Evolutionary conservation across 176 grass and related monocot species (phyloP), one percentile per base, ranked within the genome.

Genomic region (Oryza punctata): DNA sequence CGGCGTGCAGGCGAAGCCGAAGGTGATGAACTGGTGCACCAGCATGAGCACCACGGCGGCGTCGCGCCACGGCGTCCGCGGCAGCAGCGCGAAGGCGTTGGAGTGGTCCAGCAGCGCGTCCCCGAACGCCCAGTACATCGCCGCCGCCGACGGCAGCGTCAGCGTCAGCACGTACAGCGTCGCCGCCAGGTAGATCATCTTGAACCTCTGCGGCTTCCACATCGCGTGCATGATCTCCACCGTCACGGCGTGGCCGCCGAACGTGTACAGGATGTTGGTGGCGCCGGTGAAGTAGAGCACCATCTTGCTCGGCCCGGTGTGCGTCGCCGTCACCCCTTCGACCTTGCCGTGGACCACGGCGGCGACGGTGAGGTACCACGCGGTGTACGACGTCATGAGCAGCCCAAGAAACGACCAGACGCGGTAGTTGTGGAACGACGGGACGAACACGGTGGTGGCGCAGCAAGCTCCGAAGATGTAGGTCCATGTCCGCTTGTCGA

Each of bases 141-240:
- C 90, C n/a, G 96, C 76, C 1, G 96, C 96, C 1, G 96, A 98
- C 3, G 96, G 96, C 16, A 98, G 89, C 1, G 96, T 98, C 11
- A 98, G 91, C 0, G 96, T 98, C 13, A 98, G 89, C 59, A 98
- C 96, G 82, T 98, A 98, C 2, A 77, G 65, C 9, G 91, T 98
- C 0, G 96, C 96, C 7, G 80, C 38, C 4, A 98, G 89, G 89
- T 98, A 98, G 71, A 98, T 91, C 28, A 92, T 79, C 84, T 98
- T 98, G 78, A 98, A 98, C 85, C 95, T 91, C 38, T 95, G 96
- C 0, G 96, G 96, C 61, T 95, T 98, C 96, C 96, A 98, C 96
- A 98, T 98, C 23, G 96, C 96, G 83, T 98, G 96, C 96, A 98
- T 98, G 76, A 98, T 91, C 87, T 98, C 96, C 96, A 98, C 96